Conservation (phyloP, 208 protist genomes). For the Trypanosoma boissoni region DNA sequence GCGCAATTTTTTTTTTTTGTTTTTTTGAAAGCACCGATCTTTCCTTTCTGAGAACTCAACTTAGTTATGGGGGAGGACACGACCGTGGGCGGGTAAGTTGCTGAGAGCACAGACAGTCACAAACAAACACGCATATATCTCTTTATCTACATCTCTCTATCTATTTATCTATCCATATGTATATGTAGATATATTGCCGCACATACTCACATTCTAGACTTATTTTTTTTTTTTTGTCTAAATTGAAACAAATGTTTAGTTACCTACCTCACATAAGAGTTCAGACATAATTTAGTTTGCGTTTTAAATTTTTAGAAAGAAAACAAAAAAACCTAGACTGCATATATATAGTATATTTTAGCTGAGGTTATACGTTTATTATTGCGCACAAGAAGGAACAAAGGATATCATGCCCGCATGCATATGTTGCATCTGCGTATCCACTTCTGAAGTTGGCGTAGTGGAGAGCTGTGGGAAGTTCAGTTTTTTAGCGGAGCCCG, state of each 20-base stretch:
- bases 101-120: too few relatives aligned
- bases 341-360: too few relatives aligned
- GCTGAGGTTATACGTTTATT: too few relatives aligned
- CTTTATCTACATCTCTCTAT: neutral
- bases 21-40: neutral
- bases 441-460: slow-evolving; percentile 50
- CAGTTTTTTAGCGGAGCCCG: slow-evolving; percentile 34
- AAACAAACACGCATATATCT: too few relatives aligned
- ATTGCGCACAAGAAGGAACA: too few relatives aligned
- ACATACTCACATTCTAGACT: neutral
- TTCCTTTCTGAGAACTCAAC: too few relatives aligned
- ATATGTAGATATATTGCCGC: neutral
- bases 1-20: too few relatives aligned
- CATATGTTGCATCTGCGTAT: slow-evolving; percentile 55
- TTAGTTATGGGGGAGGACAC: too few relatives aligned
- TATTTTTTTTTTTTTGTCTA: neutral
- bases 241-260: neutral
- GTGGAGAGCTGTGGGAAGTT: slow-evolving; percentile 72
- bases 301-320: neutral
- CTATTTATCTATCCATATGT: slow-evolving; percentile 2
- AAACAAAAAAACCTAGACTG: neutral
- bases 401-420: slow-evolving; percentile 19
- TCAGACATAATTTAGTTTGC: neutral
- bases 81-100: too few relatives aligned
- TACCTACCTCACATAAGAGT: neutral